Base-by-base conservation (phyloP, 176 grass and related monocot species). In the Tuctoria greenei region DNA sequence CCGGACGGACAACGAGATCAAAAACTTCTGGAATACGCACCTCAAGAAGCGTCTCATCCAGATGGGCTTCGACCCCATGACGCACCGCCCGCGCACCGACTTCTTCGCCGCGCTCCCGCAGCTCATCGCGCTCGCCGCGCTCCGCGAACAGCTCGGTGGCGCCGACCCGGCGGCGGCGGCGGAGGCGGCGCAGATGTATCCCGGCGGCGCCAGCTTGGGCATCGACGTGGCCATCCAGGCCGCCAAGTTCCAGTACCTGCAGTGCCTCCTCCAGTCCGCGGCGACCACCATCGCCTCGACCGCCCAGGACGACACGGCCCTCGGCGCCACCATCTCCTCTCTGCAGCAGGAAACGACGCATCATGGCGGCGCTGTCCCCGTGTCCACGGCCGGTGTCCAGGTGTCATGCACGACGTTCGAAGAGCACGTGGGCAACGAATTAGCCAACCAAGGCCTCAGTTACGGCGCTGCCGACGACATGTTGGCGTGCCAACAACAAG, bases 51-150 rank as follows among this genome's bases (percentile, higher is more conserved):
- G 86, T n/a, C 84, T 96, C 43, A 88, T 92, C 60, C 86, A 91
- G 82, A 96, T 96, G 93, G 93, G 93, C n/a, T 74, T 96, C 78
- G 93, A 96, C 77, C 93, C 93, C 45, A 92, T 96, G 87, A 96
- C 93, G 68, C 93, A 96, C 81, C 93, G 86, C 37, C 89, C 87
- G 1, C 70, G 93, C 42, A 92, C 93, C 11, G 89, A 96, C 49
- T 95, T 95, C 86, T 85, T 89, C 67, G 76, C 81, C 46, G 85
- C 92, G 45, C 76, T 95, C 28, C 88, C 86, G 49, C 92, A 91
- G 72, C 87, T 96, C 67, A 69, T 92, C 56, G 84, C 87, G 68
- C 93, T 96, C 39, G 89, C 93, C 14, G 76, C 37, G 5, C 79
- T 95, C 76, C 92, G 79, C 4, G 76, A 73, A 4, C 88, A 92